phyloP scores from a whole-genome alignment of 1,284 basidiomycete species.

The Trichosporon inkin region DNA sequence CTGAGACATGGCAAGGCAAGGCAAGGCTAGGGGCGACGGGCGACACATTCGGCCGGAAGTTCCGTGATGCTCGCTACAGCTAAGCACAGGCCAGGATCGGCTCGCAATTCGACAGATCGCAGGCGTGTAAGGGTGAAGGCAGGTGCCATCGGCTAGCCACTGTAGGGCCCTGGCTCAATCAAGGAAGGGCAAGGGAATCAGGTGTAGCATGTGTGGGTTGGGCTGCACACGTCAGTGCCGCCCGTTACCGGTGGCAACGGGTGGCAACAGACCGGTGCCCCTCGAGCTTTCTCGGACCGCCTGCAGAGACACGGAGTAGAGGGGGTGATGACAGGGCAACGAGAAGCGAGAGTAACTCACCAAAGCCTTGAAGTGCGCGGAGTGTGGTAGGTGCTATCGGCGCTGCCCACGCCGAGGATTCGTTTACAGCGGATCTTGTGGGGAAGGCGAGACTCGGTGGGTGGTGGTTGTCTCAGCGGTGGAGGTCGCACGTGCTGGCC shows the following conservation, averaged over 20 bases:
- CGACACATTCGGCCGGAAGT: background rate
- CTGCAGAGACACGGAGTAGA: background rate
- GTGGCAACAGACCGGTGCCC: background rate
- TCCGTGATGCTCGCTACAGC: background rate
- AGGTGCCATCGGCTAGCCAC: background rate
- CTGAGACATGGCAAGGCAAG: too few relatives aligned
- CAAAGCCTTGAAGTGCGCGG: background rate
- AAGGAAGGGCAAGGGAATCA: background rate
- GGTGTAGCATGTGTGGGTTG: background rate
- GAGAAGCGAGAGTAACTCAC: background rate
- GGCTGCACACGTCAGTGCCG: conserved; percentile 1
- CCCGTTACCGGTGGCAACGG: background rate
- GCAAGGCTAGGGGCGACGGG: background rate
- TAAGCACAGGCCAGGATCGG: background rate
- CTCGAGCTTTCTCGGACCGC: background rate
- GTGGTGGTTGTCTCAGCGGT: background rate
- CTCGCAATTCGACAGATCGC: background rate
- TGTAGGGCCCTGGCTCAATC: conserved; percentile 1
- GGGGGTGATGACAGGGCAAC: background rate
- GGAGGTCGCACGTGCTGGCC: conserved; percentile 4
- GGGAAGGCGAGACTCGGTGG: background rate
- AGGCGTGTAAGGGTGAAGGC: background rate
- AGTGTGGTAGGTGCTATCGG: background rate
- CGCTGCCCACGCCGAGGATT: background rate
- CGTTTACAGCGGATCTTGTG: background rate